Evolutionary conservation across 2,329 filamentous ascomycete genomes (phyloP).

Genomic region (Colletotrichum theobromicola): DNA sequence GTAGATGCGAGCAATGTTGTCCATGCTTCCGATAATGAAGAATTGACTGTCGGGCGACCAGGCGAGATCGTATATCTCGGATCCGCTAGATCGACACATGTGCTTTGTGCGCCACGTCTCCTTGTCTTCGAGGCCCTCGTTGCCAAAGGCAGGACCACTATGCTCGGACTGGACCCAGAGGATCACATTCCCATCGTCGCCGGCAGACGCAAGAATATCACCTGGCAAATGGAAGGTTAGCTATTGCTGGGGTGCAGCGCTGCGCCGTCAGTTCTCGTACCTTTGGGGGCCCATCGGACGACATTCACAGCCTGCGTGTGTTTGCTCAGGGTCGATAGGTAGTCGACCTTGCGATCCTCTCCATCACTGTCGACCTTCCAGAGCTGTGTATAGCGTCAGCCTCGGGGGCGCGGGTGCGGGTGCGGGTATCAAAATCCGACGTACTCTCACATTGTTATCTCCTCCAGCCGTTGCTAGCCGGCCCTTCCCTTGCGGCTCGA

Average conservation of each 20-base stretch:
- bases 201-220: constrained; percentile 91
- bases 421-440: constrained; percentile 31
- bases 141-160: constrained; percentile 74
- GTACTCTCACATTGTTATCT: constrained; percentile 93
- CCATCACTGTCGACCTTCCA: constrained; percentile 90
- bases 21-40: constrained; percentile 99
- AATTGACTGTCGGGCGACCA: constrained; percentile 98
- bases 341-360: constrained; percentile 87
- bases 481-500: constrained; percentile 90
- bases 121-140: constrained; percentile 88
- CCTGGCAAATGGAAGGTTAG: constrained; percentile 55
- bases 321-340: constrained; percentile 88
- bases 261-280: constrained; percentile 51
- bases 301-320: constrained; percentile 99
- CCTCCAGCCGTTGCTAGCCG: constrained; percentile 92
- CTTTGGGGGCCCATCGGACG: constrained; percentile 92
- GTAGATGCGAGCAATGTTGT: constrained; percentile 97
- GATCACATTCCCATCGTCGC: constrained; percentile 96
- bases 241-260: not conserved
- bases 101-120: constrained; percentile 97
- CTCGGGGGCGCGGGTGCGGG: not conserved
- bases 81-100: constrained; percentile 94
- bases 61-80: constrained; percentile 96
- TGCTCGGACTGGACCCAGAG: constrained; percentile 91
- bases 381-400: constrained; percentile 57